These are phyloP conservation scores for Condylostoma magnum DNA, from an alignment of 169 alveolate species.

Conservation along the genomic window DNA sequence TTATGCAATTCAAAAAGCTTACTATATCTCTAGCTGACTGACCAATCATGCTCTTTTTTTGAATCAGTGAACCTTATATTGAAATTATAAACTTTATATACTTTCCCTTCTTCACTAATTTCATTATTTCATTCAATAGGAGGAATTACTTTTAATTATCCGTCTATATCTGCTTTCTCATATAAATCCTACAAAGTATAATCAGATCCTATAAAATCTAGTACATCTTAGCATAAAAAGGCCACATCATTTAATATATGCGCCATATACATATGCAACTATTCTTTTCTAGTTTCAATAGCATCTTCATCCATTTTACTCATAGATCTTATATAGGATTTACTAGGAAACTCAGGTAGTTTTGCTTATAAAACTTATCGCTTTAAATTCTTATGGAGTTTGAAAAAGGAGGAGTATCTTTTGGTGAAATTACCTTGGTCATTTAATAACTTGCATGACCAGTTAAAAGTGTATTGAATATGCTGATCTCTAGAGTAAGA, in stretches of 20 bases:
- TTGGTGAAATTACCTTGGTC: not conserved
- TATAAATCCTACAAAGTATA: not conserved
- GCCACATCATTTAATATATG: constrained; percentile 9
- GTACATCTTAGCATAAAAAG: constrained; percentile 1
- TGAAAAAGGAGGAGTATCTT: not conserved
- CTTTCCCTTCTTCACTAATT: not conserved
- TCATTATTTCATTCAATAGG: constrained; percentile 23
- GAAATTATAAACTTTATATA: not conserved
- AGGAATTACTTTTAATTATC: not conserved
- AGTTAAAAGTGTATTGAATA: constrained; percentile 6
- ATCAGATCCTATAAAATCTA: not conserved
- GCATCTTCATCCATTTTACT: not conserved
- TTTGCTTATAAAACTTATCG: not conserved
- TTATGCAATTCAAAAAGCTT: constrained; percentile 1
- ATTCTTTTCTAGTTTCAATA: not conserved
- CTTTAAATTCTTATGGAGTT: not conserved
- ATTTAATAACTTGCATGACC: not conserved
- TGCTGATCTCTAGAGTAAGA: too few species aligned
- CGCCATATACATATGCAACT: not conserved
- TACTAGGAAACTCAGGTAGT: constrained; percentile 9
- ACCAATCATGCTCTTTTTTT: constrained; percentile 6
- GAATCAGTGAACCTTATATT: not conserved
- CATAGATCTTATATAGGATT: not conserved
- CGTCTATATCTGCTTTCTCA: not conserved
- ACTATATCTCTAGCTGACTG: not conserved